Evolutionary conservation across 2,329 filamentous ascomycete species (phyloP), one percentile per base, ranked within the genome.

Genomic region (Helotiales sp.): DNA sequence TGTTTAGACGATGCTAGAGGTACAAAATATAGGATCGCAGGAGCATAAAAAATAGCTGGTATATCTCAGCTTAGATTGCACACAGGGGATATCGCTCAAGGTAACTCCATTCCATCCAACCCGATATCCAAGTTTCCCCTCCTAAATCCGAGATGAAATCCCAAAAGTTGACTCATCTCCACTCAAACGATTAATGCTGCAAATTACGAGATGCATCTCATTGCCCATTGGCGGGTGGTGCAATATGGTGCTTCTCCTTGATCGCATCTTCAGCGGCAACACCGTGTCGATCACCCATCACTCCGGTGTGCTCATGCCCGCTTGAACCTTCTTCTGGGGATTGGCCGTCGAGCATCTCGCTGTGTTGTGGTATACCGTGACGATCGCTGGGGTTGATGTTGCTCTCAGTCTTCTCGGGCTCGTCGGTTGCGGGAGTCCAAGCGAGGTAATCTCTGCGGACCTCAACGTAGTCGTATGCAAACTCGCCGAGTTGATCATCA

Each of bases 391-490:
- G 79, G 34, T 84, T 81, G 75, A 86, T 83, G 68, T 88, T 87
- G 69, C 85, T 82, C 66, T 84, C 79, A 59, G 85, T 83, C 66
- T 72, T 74, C 68, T 73, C 70, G 28, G 88, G 90, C 72, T 91
- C 88, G 69, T 82, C 84, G 76, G 90, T 90, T 37, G 90, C 88
- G 0, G 92, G 92, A 32, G 91, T 94, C 92, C 92, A 96, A 67
- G 92, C 92, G 45, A 96, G 87, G 84, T 94, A 96, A 80, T 96
- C 92, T 75, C 92, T 89, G 77, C 92, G 90, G 67, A 95, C 91
- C 85, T 96, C 92, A 72, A 96, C 92, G 79, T 95, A 96, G 79
- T 96, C 92, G 83, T 95, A 95, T 13, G 92, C 92, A 77, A 95
- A 96, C 80, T 96, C 92, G 80, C 92, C 92, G 74, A 95, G 91